Evolutionary conservation across 345 rosid species (phyloP).

Genomic region (Rhodamnia argentea): DNA sequence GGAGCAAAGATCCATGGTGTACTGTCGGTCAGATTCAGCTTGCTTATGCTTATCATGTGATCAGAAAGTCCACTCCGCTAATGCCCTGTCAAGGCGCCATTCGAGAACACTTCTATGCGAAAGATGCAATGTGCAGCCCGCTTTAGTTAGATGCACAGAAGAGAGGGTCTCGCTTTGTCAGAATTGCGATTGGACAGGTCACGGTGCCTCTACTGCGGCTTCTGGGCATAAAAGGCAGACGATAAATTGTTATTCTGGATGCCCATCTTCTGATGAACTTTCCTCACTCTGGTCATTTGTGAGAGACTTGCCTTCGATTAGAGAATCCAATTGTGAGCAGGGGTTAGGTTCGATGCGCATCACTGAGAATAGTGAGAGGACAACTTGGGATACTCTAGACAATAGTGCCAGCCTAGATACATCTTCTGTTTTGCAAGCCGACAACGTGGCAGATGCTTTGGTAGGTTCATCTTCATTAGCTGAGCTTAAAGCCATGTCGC

Average conservation of each 20-base stretch:
- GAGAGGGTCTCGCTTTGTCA: constrained; percentile 82
- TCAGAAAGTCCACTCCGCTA: constrained; percentile 80
- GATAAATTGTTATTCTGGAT: constrained; percentile 72
- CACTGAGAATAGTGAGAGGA: constrained; percentile 23
- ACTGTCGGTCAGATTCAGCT: constrained; percentile 90
- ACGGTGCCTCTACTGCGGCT: constrained; percentile 35
- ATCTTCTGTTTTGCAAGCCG: constrained; percentile 14
- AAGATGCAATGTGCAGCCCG: constrained; percentile 75
- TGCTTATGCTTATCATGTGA: constrained; percentile 92
- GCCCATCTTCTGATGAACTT: constrained; percentile 84
- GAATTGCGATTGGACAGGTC: constrained; percentile 81
- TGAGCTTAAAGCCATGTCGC: constrained; percentile 26
- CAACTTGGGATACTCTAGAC: constrained; percentile 24
- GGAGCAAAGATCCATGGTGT: constrained; percentile 75
- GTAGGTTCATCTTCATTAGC: constrained; percentile 32
- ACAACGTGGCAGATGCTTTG: constrained; percentile 20
- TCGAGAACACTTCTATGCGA: constrained; percentile 81
- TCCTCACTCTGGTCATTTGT: constrained; percentile 87
- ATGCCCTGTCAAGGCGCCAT: constrained; percentile 84
- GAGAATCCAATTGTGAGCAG: constrained; percentile 61
- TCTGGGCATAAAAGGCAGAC: constrained; percentile 67
- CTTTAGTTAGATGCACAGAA: constrained; percentile 58
- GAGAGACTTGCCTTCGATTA: constrained; percentile 31
- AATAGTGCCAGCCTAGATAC: constrained; percentile 16
- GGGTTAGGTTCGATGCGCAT: constrained; percentile 84